Conservation (phyloP, 306 rosid genomes). For the Calophaca sinica region DNA sequence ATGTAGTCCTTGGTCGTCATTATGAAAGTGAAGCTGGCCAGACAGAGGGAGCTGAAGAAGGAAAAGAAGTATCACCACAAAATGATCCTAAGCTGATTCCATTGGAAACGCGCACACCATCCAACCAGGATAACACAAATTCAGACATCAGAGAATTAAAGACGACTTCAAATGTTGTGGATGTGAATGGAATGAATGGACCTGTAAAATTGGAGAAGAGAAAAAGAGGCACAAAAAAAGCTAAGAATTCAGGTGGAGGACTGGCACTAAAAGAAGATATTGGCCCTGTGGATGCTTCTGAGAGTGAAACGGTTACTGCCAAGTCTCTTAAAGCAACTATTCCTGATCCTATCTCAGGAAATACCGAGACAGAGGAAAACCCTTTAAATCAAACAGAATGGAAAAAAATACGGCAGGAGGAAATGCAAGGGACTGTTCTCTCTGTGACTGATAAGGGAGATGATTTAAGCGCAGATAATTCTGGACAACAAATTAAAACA, state of each 20-base stretch:
- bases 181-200: constrained; percentile 42
- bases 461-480: constrained; percentile 33
- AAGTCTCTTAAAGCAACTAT: constrained; percentile 47
- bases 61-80: constrained; percentile 46
- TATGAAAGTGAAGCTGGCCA: constrained; percentile 41
- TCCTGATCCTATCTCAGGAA: constrained; percentile 49
- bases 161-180: constrained; percentile 47
- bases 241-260: constrained; percentile 47
- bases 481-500: constrained; percentile 51
- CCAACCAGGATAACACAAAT: constrained; percentile 44
- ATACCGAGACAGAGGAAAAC: constrained; percentile 45
- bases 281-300: constrained; percentile 45
- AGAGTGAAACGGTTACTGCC: constrained; percentile 37
- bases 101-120: constrained; percentile 45
- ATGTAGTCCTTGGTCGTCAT: constrained; percentile 40
- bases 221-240: constrained; percentile 51
- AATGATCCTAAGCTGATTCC: constrained; percentile 47
- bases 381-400: constrained; percentile 52
- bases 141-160: constrained; percentile 40
- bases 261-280: constrained; percentile 28
- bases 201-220: constrained; percentile 49
- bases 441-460: constrained; percentile 40
- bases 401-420: constrained; percentile 40
- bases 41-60: constrained; percentile 48
- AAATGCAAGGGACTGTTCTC: constrained; percentile 40